Base-by-base conservation (phyloP, 2,329 filamentous ascomycete species). In the Pyricularia sp. region DNA sequence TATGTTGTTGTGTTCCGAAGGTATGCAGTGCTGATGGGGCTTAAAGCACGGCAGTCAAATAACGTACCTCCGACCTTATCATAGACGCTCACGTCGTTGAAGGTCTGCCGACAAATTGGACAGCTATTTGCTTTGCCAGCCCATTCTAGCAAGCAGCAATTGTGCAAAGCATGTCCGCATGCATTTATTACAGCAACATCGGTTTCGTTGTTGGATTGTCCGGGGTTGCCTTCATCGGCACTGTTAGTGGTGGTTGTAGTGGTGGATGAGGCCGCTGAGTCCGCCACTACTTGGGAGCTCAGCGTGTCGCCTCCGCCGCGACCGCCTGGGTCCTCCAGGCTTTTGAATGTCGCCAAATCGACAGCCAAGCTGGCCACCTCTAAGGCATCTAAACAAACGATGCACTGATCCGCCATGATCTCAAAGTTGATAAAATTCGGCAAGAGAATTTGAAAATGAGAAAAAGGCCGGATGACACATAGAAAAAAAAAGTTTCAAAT, bases 51-150 rank as follows among this genome's bases (percentile, higher is more conserved):
- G 58, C 25, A 26, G 58, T 61, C 3, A n/a, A 61, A 26, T 66
- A 67, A 83, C 87, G 81, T 86, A 95, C 93, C 92, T 84, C 92
- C 91, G 75, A 93, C 81, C 73, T 85, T 88, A 76, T 91, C 88
- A 78, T 91, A 91, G 71, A 99, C 89, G 77, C 95, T 89, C 73
- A 99, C 94, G 74, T 90, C 82, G 79, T 98, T 94, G 82, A 99
- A 98, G 72, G 86, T 88, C 75, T 92, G 91, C 73, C 95, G 92
- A 81, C 95, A 99, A 79, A 99, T 97, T 64, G 95, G 95, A 79
- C 95, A 99, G 77, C 94, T 97, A 80, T 98, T 99, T 72, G 95
- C 94, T 78, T 96, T 91, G 80, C 96, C 92, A 64, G 94, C 93
- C 95, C 95, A 99, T 73, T 93, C 92, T 74, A 91, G 91, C 73